Base-by-base conservation (phyloP, 306 rosid genomes). In the Astragalus membranaceus region DNA sequence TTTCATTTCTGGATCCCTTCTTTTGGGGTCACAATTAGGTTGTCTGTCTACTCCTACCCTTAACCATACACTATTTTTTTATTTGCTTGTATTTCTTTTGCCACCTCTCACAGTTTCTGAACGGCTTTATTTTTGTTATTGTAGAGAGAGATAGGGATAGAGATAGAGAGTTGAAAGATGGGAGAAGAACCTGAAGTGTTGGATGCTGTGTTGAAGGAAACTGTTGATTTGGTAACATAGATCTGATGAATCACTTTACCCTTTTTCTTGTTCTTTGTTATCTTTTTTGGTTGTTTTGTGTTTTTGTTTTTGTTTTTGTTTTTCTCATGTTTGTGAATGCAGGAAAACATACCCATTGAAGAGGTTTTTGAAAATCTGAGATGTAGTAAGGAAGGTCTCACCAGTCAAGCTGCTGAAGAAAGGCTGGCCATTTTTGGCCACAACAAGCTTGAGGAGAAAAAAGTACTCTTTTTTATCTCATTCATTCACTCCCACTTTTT, bases 261-360 rank as follows among this genome's bases (percentile, higher is more conserved):
- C 43, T 63, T 1, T 41, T 5, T 26, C 30, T 26, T 58, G 15
- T 51, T 65, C 12, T 17, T 70, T 72, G 61, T 26, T 29, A 8
- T 81, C 48, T 66, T 42, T 26, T 6, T 52, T 67, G 59, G 63
- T 58, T 6, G 23, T 36, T 12, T 52, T 61, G 50, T 35, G 81
- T 65, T 37, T 66, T 10, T 6, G 68, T 12, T 11, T 16, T 41
- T 35, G 81, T 65, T 37, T 66, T 10, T 6, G 68, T 12, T 11
- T 16, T 41, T 5, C 6, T 49, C 32, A 49, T 64, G 33, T 85
- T 5, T 72, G 17, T 79, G 81, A 75, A 75, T 85, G 88, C 79
- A 94, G 98, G 98, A 94, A 68, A 94, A 94, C 62, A 88, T 90
- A 74, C 98, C 98, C 84, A 88, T 94, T 44, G 97, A 88, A 79